Percentiles rank a stretch among this genome's conserved stretches.
Conservation (phyloP, 2,329 filamentous ascomycete species). For the Fusarium humuli region DNA sequence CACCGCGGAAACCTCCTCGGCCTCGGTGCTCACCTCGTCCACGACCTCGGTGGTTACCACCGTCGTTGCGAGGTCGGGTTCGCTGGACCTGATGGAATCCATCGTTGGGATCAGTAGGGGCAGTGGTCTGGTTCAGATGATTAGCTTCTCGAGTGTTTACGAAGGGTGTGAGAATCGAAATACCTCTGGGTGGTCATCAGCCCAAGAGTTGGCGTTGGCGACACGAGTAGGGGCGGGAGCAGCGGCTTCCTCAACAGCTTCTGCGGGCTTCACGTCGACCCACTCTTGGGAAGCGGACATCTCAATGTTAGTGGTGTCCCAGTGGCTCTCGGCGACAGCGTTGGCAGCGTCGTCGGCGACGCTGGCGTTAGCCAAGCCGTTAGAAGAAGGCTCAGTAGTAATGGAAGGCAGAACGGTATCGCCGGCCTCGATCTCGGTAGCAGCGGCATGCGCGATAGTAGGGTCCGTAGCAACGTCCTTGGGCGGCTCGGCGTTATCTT, state of each 20-base stretch:
- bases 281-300: constrained; percentile 72
- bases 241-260: constrained; percentile 78
- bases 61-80: constrained; percentile 66
- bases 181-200: constrained; percentile 78
- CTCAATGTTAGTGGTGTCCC: constrained; percentile 65
- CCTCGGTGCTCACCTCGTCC: constrained; percentile 64
- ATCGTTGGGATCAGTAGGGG: constrained; percentile 63
- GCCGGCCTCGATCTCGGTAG: constrained; percentile 73
- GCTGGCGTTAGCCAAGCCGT: constrained; percentile 61
- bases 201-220: constrained; percentile 76
- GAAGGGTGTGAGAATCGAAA: constrained; percentile 28
- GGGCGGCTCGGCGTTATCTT: constrained; percentile 49
- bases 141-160: constrained; percentile 15
- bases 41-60: constrained; percentile 56
- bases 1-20: constrained; percentile 63
- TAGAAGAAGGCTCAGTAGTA: constrained; percentile 53
- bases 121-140: constrained; percentile 48
- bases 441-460: constrained; percentile 72
- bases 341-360: constrained; percentile 67
- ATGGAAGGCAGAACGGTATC: constrained; percentile 54
- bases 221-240: constrained; percentile 64
- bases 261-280: constrained; percentile 76
- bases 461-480: constrained; percentile 67
- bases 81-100: constrained; percentile 80
- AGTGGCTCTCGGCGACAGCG: constrained; percentile 73